Evolutionary conservation across 2,329 filamentous ascomycete genomes (phyloP), one percentile per base, ranked within the genome.

Genomic region (Microcyclospora pomicola): DNA sequence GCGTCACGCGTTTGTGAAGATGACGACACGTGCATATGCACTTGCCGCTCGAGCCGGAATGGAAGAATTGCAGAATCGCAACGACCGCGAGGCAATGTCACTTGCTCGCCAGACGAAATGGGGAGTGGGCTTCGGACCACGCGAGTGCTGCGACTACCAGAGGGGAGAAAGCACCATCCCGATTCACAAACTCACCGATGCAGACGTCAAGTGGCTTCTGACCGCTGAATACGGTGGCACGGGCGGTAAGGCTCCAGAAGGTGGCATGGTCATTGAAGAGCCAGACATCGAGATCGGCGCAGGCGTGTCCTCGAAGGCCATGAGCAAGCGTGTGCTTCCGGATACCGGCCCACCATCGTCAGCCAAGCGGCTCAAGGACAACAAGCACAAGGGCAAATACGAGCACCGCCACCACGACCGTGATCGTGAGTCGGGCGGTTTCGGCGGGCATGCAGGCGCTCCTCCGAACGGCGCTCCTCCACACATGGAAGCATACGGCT

Each of bases 231-330:
- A 80, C 56, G 91, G 91, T 48, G 91, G 91, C 38, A 94, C 84
- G 44, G 91, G 88, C 40, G 91, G 88, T 39, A 73, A 74, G 40
- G 66, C 76, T 2, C 84, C 98, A 43, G 80, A 86, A 54, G 68
- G 74, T 11, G 86, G 87, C 31, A 75, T 98, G 64, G 81, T 87
- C 6, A 82, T 98, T 16, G 91, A 98, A 59, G 91, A 98, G 62
- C 91, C 91, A 2, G 91, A 98, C 56, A 98, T 98, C 51, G 91
- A 98, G 62, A 98, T 98, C 41, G 91, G 91, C 37, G 87, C 88
- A 13, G 91, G 91, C 39, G 92, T 98, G 11, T 95, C 87, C 13
- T 95, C 86, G 32, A 98, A 98, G 68, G 59, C 58, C 9, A 61
- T 59, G 58, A 58, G 53, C 42, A 56, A 56, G 43, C 54, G 55